These are phyloP conservation scores for Pichia sp. DNA, from an alignment of 1,139 yeast genomes.

Conservation along the genomic window DNA sequence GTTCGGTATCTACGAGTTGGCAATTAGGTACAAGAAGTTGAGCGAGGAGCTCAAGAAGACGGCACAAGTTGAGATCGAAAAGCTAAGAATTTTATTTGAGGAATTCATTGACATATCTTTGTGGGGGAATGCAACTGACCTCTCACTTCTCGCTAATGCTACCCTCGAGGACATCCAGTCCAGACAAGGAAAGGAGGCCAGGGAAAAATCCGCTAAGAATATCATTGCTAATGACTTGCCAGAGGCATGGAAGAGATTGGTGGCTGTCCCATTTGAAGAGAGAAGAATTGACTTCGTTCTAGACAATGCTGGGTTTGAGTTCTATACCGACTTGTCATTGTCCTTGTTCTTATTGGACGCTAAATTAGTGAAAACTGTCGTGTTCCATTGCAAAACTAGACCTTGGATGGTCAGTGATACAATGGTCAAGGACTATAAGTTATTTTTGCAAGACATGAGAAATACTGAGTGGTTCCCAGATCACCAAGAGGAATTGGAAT, in stretches of 20 bases:
- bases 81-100: slow-evolving; percentile 51
- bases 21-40: slow-evolving; percentile 59
- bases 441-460: slow-evolving; percentile 54
- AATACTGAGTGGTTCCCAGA: slow-evolving; percentile 51
- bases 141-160: slow-evolving; percentile 80
- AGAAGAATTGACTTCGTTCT: slow-evolving; percentile 75
- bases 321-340: slow-evolving; percentile 80
- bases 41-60: slow-evolving; percentile 33
- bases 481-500: slow-evolving; percentile 40
- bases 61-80: slow-evolving; percentile 17
- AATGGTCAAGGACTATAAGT: slow-evolving; percentile 70
- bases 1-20: slow-evolving; percentile 76
- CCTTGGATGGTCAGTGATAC: slow-evolving; percentile 99
- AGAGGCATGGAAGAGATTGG: slow-evolving; percentile 56
- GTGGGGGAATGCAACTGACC: slow-evolving; percentile 98
- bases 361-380: slow-evolving; percentile 55
- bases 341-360: slow-evolving; percentile 73
- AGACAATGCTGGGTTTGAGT: slow-evolving; percentile 94
- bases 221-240: slow-evolving; percentile 74
- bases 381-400: slow-evolving; percentile 80
- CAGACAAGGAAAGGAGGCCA: slow-evolving; percentile 83
- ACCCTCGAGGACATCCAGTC: slow-evolving; percentile 84
- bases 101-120: slow-evolving; percentile 86
- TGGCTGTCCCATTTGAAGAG: slow-evolving; percentile 28
- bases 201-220: slow-evolving; percentile 78